Evolutionary conservation across 169 alveolate genomes (phyloP), one percentile per base, ranked within the genome.

Genomic region (Cryptosporidium sp.): DNA sequence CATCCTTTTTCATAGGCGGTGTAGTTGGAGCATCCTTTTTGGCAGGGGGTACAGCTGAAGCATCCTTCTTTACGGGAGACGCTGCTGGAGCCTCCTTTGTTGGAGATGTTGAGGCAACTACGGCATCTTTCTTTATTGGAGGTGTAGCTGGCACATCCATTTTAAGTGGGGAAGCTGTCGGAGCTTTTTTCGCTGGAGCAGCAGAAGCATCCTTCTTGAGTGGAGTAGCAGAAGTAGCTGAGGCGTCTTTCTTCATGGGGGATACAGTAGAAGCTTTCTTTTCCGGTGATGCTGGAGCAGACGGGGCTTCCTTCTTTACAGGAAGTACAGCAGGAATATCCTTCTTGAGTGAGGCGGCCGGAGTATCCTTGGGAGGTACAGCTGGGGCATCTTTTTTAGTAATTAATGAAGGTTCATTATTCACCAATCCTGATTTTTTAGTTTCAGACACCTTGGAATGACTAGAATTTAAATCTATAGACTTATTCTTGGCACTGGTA

Each of bases 1-100:
- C 70, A 4, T 48, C 68, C 84, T 70, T 70, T 18, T 70, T 70
- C 9, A 45, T 21, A 0, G 84, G 84, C 14, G 84, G 65, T 2
- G 10, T 26, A 23, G 84, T 33, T 70, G 84, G 65, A 23, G 62
- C 65, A 14, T 70, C 58, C 58, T 70, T 70, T 16, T 45, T 51
- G 10, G 31, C 31, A 0, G 73, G 43, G 16, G 67, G 85, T 5
- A 55, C 51, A 3, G 39, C 69, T 4, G 85, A 12, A 1, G 85
- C 51, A 8, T 48, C 80, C 35, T 69, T 43, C 21, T 50, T 73
- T 9, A 18, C 48, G 2, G 71, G 71, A 29, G 18, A 35, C 0
- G 74, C 8, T 7, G 29, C 52, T 10, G 50, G 33, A 14, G 31
- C 58, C 9, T 33, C 26, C 26, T 62, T 62, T 26, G 71, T 6